Percentiles rank a stretch among this genome's conserved stretches.
Conservation (phyloP, 495 filamentous ascomycete species). For the Podospora appendiculata region DNA sequence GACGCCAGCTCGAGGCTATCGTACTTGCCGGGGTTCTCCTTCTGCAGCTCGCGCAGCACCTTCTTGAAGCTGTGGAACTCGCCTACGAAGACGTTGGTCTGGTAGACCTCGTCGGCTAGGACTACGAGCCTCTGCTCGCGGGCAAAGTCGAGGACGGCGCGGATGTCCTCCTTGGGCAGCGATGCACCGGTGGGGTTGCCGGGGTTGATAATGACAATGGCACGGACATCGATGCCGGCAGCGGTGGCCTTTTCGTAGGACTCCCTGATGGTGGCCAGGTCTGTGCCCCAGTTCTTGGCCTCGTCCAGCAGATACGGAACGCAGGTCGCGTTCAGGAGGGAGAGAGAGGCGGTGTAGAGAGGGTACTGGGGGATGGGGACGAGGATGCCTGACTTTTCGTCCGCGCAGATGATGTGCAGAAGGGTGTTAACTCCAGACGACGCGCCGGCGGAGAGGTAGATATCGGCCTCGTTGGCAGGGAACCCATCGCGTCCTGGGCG, state of each 20-base stretch:
- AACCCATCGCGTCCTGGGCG: constrained; percentile 71
- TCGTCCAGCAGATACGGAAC: constrained; percentile 94
- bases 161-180: constrained; percentile 68
- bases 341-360: constrained; percentile 89
- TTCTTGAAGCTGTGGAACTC: constrained; percentile 94
- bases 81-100: constrained; percentile 94
- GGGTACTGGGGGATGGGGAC: constrained; percentile 98
- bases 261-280: constrained; percentile 63
- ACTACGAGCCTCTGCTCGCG: constrained; percentile 80
- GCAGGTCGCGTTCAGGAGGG: constrained; percentile 74
- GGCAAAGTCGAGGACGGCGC: constrained; percentile 73
- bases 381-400: constrained; percentile 73
- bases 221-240: constrained; percentile 76
- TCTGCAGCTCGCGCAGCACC: constrained; percentile 74
- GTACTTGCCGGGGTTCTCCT: constrained; percentile 62
- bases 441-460: constrained; percentile 85
- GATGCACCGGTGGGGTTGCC: constrained; percentile 94
- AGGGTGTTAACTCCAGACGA: constrained; percentile 92
- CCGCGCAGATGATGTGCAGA: constrained; percentile 78
- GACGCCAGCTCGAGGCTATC: constrained; percentile 82
- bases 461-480: constrained; percentile 63
- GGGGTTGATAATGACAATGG: constrained; percentile 95
- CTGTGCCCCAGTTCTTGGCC: constrained; percentile 75
- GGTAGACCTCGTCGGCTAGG: constrained; percentile 96
- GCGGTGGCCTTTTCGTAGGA: constrained; percentile 62